Evolutionary conservation across 495 filamentous ascomycete genomes (phyloP).

Genomic region (Stereocaulon alpinum): DNA sequence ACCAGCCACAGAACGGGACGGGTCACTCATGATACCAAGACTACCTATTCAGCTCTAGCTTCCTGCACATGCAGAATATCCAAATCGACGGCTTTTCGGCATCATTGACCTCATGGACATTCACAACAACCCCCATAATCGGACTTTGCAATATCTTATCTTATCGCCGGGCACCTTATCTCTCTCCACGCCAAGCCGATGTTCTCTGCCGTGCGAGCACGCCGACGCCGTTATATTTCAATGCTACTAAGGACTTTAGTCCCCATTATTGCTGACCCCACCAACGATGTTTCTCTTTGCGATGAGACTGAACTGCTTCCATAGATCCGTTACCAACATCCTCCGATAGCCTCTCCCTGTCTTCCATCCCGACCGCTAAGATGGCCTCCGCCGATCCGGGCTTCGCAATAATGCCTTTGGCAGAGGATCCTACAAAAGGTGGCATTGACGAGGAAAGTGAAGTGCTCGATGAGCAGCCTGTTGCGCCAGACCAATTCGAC

Average conservation of each 20-base stretch:
- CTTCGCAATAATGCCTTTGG: slow-evolving; percentile 13
- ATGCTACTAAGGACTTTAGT: background rate
- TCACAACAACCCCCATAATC: no score
- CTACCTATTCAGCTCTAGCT: no score
- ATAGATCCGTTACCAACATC: background rate
- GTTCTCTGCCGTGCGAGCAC: background rate
- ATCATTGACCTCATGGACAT: no score
- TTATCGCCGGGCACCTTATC: background rate
- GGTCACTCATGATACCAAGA: no score
- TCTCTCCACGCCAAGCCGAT: background rate
- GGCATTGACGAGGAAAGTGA: slow-evolving; percentile 14
- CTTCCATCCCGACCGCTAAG: background rate
- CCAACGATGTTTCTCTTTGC: background rate
- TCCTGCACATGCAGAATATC: no score
- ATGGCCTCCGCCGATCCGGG: slow-evolving; percentile 24
- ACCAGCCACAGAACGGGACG: no score
- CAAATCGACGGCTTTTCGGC: no score
- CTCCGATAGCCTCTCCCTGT: background rate
- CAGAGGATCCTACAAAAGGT: slow-evolving; percentile 18
- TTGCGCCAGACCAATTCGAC: slow-evolving; percentile 42
- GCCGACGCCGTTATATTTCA: background rate
- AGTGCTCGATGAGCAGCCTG: slow-evolving; percentile 25
- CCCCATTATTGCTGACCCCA: background rate
- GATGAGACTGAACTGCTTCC: background rate
- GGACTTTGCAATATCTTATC: background rate